Percentiles rank a stretch among this genome's conserved stretches.
These are phyloP conservation scores for Ustilaginoidea virens DNA, from an alignment of 2,329 filamentous ascomycete genomes.

Conservation along the genomic window DNA sequence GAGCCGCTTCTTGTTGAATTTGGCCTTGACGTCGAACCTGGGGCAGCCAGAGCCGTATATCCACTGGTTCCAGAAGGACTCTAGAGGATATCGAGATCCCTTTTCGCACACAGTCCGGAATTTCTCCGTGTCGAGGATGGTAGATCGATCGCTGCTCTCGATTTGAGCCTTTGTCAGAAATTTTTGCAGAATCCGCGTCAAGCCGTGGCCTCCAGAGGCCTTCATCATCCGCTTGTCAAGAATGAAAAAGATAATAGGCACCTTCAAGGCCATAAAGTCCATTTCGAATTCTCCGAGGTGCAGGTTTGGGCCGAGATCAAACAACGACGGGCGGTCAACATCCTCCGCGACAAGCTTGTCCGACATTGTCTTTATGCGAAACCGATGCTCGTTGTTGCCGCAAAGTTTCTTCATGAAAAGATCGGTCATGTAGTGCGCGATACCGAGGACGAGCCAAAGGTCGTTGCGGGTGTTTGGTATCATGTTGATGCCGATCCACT, in stretches of 20 bases:
- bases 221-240: slow-evolving; percentile 85
- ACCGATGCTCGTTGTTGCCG: slow-evolving; percentile 89
- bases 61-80: slow-evolving; percentile 91
- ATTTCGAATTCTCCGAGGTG: slow-evolving; percentile 72
- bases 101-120: slow-evolving; percentile 82
- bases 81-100: slow-evolving; percentile 70
- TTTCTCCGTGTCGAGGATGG: slow-evolving; percentile 56
- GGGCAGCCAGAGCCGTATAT: slow-evolving; percentile 79
- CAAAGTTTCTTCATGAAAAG: slow-evolving; percentile 81
- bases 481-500: slow-evolving; percentile 91
- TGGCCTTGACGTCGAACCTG: slow-evolving; percentile 68
- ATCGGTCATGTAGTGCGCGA: slow-evolving; percentile 90
- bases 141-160: slow-evolving; percentile 42
- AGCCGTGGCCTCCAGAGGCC: slow-evolving; percentile 62
- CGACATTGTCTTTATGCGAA: slow-evolving; percentile 70
- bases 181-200: slow-evolving; percentile 72
- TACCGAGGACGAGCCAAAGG: slow-evolving; percentile 77
- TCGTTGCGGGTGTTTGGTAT: slow-evolving; percentile 69
- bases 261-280: slow-evolving; percentile 84
- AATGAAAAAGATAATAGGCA: slow-evolving; percentile 81
- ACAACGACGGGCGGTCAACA: slow-evolving; percentile 65
- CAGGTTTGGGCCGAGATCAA: slow-evolving; percentile 62
- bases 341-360: slow-evolving; percentile 74
- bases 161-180: slow-evolving; percentile 76
- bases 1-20: slow-evolving; percentile 95